Evolutionary conservation across 2,329 filamentous ascomycete species (phyloP).

Genomic region (Colletotrichum ledebouriae): DNA sequence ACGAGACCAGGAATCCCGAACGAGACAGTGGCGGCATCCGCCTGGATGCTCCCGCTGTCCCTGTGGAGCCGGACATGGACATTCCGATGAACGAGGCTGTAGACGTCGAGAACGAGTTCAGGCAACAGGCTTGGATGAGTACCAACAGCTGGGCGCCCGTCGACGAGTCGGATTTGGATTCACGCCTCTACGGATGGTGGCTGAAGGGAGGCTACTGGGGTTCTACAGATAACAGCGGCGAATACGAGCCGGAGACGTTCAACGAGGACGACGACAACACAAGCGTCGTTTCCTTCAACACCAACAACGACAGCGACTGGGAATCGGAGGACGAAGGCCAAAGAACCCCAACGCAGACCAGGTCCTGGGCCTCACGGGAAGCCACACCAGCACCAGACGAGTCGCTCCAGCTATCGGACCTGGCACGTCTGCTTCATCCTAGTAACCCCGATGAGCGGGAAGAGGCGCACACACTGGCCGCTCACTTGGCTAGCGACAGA

Average conservation of each 20-base stretch:
- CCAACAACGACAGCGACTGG: constrained; percentile 60
- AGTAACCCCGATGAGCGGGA: constrained; percentile 81
- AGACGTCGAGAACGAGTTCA: constrained; percentile 86
- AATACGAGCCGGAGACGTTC: constrained; percentile 72
- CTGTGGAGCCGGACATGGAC: constrained; percentile 53
- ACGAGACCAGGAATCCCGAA: constrained; percentile 34
- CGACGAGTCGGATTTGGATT: constrained; percentile 77
- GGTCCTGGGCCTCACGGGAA: constrained; percentile 59
- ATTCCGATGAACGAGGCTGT: constrained; percentile 73
- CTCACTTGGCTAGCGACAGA: constrained; percentile 78
- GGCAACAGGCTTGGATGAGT: constrained; percentile 67
- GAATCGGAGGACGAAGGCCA: constrained; percentile 65
- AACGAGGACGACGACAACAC: constrained; percentile 79
- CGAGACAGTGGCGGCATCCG: constrained; percentile 11
- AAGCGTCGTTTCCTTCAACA: constrained; percentile 77
- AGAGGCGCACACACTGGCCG: constrained; percentile 84
- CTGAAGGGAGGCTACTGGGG: constrained; percentile 88
- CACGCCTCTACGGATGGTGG: constrained; percentile 87
- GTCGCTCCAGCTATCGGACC: constrained; percentile 74
- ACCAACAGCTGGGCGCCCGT: constrained; percentile 52
- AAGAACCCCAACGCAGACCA: constrained; percentile 79
- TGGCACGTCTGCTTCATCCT: constrained; percentile 87
- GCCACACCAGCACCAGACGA: constrained; percentile 71
- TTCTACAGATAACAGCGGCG: constrained; percentile 82
- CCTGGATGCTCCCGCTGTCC: not conserved